Evolutionary conservation across 139 green algal genomes (phyloP).

Genomic region (Zygnema circumcarinatum): DNA sequence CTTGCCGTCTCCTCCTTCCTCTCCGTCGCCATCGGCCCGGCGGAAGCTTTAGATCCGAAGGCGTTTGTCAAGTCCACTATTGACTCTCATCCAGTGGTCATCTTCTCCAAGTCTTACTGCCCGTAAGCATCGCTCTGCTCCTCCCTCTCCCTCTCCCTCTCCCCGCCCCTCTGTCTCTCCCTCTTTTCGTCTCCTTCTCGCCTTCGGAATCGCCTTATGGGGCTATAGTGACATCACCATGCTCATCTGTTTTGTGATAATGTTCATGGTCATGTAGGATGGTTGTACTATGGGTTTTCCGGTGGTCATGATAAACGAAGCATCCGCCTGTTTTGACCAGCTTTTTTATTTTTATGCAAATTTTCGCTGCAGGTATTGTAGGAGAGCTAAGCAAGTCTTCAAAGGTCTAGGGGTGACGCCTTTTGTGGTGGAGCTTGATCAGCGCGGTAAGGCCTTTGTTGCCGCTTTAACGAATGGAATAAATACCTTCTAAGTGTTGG

Average conservation of each 20-base stretch:
- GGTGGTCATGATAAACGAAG: too few species aligned
- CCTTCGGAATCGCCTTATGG: too few species aligned
- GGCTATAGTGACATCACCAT: too few species aligned
- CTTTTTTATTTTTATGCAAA: too few species aligned
- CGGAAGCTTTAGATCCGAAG: background rate
- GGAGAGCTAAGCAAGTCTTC: conserved; percentile 75
- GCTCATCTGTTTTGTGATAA: too few species aligned
- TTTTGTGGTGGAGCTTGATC: conserved; percentile 74
- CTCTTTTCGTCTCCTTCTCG: too few species aligned
- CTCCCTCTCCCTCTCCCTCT: too few species aligned
- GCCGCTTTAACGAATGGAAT: background rate
- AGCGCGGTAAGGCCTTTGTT: conserved; percentile 62
- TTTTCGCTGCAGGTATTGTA: conserved; percentile 63
- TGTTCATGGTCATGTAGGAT: too few species aligned
- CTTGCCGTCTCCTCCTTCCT: background rate
- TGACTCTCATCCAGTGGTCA: background rate
- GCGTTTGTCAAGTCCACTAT: background rate
- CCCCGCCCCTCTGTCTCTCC: too few species aligned
- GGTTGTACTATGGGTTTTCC: too few species aligned
- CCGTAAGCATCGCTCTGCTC: background rate
- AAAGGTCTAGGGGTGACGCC: conserved; percentile 65
- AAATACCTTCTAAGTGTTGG: background rate
- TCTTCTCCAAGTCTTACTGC: conserved; percentile 31
- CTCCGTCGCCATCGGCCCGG: background rate
- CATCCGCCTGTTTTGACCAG: too few species aligned